Evolutionary conservation across 2,329 filamentous ascomycete species (phyloP), one percentile per base, ranked within the genome.

Genomic region (Talaromyces sp.): DNA sequence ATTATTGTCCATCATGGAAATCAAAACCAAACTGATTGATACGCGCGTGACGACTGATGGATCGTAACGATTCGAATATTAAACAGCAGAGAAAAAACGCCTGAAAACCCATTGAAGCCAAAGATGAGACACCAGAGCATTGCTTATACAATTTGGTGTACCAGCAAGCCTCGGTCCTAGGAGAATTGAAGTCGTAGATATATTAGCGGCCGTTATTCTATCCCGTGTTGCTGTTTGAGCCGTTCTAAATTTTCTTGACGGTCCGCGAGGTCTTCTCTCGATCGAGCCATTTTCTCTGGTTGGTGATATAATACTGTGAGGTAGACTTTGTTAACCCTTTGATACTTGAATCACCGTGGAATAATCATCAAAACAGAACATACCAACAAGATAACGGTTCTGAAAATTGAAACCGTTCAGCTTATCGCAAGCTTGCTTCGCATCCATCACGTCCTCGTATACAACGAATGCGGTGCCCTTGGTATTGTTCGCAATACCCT

Each of bases 351-450:
- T 54, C 4, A 31, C 28, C n/a, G 16, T 14, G 14, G 11, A 3
- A 37, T 3, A 11, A 4, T 23, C 28, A 14, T 3, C 23, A 18
- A 14, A 31, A 9, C 8, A 14, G 14, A 28, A 87, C 91, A 66
- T 86, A 96, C 92, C 92, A 74, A 99, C 95, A 72, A 99, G 91
- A 81, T 99, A 99, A 77, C 95, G 90, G 82, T 93, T 96, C 83
- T 99, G 95, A 80, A 99, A 99, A 83, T 99, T 99, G 88, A 96
- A 99, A 77, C 95, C 95, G 84, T 99, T 99, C 78, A 99, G 85
- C 83, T 98, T 97, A 84, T 99, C 95, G 84, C 95, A 98, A 75
- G 95, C 95, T 81, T 92, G 89, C 83, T 99, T 99, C 70, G 95
- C 93, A 84, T 99, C 95, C 86, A 95, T 90, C 70, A 98, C 93